A percentile compares a stretch with the other conserved stretches of the same genome.
phyloP scores from a whole-genome alignment of 495 filamentous ascomycete genomes.

The Pseudotulostoma volvatum region DNA sequence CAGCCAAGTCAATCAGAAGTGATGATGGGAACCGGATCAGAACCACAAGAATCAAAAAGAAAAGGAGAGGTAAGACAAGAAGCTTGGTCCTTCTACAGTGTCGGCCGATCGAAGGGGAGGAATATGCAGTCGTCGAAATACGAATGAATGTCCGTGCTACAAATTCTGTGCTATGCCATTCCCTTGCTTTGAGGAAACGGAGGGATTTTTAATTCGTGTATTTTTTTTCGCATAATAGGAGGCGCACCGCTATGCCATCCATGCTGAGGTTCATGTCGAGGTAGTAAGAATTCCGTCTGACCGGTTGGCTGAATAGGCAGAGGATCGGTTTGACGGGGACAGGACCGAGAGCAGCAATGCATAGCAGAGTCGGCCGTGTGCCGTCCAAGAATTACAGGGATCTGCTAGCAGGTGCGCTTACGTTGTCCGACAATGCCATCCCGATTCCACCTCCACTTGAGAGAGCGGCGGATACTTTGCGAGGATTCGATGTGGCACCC shows the following conservation, averaged over 20 bases:
- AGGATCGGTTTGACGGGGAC: constrained; percentile 89
- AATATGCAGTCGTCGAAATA: no score
- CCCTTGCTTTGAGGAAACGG: constrained; percentile 73
- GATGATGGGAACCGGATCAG: no score
- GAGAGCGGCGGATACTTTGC: constrained; percentile 77
- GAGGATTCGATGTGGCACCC: constrained; percentile 74
- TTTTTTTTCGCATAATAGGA: constrained; percentile 93
- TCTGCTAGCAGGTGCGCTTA: constrained; percentile 37
- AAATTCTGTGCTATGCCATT: constrained; percentile 98
- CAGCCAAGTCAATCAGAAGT: no score
- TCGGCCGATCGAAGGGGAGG: no score
- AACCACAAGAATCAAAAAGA: no score
- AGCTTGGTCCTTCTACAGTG: no score
- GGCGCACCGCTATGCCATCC: constrained; percentile 38
- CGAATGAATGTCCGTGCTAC: no score
- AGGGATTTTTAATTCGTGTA: constrained; percentile 81
- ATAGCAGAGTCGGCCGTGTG: constrained; percentile 57
- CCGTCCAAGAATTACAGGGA: constrained; percentile 51
- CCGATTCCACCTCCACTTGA: constrained; percentile 56
- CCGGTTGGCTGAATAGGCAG: constrained; percentile 67
- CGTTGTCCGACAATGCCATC: constrained; percentile 56
- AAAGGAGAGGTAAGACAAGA: no score
- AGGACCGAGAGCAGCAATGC: constrained; percentile 56
- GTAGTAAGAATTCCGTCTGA: constrained; percentile 55
- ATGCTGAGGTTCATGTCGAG: constrained; percentile 35